A percentile compares a stretch with the other conserved stretches of the same genome.
phyloP scores from a whole-genome alignment of 2,329 filamentous ascomycete species.

The Aspergillus udagawae region DNA sequence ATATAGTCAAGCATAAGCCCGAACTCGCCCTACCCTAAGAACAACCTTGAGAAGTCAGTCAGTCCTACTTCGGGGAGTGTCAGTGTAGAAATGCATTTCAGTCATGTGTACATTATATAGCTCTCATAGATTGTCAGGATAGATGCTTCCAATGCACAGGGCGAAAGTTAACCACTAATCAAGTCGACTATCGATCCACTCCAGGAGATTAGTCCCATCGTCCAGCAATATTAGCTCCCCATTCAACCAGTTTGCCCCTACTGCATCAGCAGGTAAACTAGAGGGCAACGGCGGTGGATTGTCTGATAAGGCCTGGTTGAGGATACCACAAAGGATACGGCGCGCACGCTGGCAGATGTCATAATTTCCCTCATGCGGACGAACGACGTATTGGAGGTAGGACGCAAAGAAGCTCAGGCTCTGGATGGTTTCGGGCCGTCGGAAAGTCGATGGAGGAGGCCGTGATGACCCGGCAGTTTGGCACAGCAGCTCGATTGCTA shows the following conservation, averaged over 20 bases:
- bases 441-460: constrained; percentile 5
- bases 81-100: too few species aligned
- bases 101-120: too few species aligned
- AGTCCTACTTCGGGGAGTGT: too few species aligned
- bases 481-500: constrained; percentile 26
- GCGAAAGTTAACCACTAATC: neutral
- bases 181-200: constrained; percentile 1
- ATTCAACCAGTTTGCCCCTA: constrained; percentile 5
- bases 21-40: too few species aligned
- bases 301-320: constrained; percentile 14
- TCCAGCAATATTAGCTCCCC: constrained; percentile 3
- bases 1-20: too few species aligned
- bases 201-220: constrained; percentile 1
- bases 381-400: constrained; percentile 19
- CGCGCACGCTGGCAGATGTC: constrained; percentile 21
- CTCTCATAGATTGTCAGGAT: too few species aligned
- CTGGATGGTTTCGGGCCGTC: constrained; percentile 26
- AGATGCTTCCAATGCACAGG: too few species aligned
- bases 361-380: constrained; percentile 20
- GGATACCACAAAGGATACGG: constrained; percentile 17
- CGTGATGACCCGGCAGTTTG: constrained; percentile 5
- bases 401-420: constrained; percentile 24
- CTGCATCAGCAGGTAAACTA: neutral
- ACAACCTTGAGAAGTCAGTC: too few species aligned
- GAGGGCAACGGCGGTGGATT: neutral